These are phyloP conservation scores for Calonectria pseudoreteaudii DNA, from an alignment of 2,329 filamentous ascomycete species.

Conservation along the genomic window DNA sequence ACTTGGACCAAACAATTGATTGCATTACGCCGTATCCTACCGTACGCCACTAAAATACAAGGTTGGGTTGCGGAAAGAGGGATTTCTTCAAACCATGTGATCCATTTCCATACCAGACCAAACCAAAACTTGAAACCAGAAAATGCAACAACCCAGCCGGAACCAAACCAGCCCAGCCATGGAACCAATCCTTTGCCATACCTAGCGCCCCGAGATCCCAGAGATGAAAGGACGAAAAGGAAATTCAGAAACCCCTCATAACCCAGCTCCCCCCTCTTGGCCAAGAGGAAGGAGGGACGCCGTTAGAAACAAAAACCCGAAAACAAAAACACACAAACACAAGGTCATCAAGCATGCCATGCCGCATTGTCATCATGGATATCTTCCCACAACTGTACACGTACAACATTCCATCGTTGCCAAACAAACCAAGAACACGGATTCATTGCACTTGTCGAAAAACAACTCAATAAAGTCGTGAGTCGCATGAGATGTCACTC, in stretches of 20 bases:
- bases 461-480: slow-evolving; percentile 31
- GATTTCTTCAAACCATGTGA: not conserved
- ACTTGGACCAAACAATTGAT: not conserved
- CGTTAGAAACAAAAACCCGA: slow-evolving; percentile 14
- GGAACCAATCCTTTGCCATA: slow-evolving; percentile 5
- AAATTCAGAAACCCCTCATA: not conserved
- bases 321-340: slow-evolving; percentile 7
- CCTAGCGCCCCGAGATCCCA: slow-evolving; percentile 3
- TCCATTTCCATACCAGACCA: not conserved
- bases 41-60: not conserved
- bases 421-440: slow-evolving; percentile 15
- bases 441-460: slow-evolving; percentile 22
- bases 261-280: not conserved
- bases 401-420: slow-evolving; percentile 32
- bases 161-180: not conserved
- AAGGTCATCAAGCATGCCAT: slow-evolving; percentile 33
- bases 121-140: not conserved
- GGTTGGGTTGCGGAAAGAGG: not conserved
- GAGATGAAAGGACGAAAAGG: not conserved
- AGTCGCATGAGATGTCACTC: slow-evolving; percentile 32
- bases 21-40: not conserved
- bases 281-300: not conserved
- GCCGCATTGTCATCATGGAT: slow-evolving; percentile 38
- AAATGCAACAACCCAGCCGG: not conserved
- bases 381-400: slow-evolving; percentile 33